phyloP scores from a whole-genome alignment of 768 basidiomycete species.

The Strobilomyces dryophilus region DNA sequence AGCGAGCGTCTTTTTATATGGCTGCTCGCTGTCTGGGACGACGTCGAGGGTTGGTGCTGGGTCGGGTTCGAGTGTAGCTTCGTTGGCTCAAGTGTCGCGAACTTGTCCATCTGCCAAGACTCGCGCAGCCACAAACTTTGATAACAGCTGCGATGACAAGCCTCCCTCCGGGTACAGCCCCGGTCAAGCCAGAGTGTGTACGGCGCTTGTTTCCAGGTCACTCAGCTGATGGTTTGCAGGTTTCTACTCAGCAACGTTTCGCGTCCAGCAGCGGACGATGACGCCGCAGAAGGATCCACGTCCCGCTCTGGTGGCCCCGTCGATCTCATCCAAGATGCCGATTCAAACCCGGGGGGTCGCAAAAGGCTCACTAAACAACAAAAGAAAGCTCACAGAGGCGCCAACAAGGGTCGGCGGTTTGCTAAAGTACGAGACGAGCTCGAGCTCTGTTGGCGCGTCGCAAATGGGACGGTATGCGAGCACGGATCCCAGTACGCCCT shows the following conservation, averaged over 20 bases:
- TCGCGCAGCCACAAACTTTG: conserved; percentile 11
- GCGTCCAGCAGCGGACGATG: conserved; percentile 43
- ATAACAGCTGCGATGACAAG: conserved; percentile 3
- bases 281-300: conserved; percentile 60
- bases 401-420: conserved; percentile 81
- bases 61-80: conserved; percentile 39
- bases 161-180: conserved; percentile 43
- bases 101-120: conserved; percentile 72
- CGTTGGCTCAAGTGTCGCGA: conserved; percentile 77
- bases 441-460: conserved; percentile 79
- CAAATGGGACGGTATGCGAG: conserved; percentile 66
- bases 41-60: too few relatives aligned
- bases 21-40: conserved; percentile 1
- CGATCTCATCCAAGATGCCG: conserved; percentile 33
- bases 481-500: conserved; percentile 57
- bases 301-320: conserved; percentile 25
- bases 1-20: conserved; percentile 12
- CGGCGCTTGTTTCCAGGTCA: not conserved
- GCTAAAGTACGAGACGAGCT: conserved; percentile 74
- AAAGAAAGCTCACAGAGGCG: conserved; percentile 71
- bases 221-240: conserved; percentile 25
- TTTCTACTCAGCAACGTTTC: conserved; percentile 34
- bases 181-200: conserved; percentile 49
- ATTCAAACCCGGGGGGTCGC: conserved; percentile 21
- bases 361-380: conserved; percentile 56